Evolutionary conservation across 345 rosid species (phyloP), one percentile per base, ranked within the genome.

Genomic region (Syzygium oleosum): DNA sequence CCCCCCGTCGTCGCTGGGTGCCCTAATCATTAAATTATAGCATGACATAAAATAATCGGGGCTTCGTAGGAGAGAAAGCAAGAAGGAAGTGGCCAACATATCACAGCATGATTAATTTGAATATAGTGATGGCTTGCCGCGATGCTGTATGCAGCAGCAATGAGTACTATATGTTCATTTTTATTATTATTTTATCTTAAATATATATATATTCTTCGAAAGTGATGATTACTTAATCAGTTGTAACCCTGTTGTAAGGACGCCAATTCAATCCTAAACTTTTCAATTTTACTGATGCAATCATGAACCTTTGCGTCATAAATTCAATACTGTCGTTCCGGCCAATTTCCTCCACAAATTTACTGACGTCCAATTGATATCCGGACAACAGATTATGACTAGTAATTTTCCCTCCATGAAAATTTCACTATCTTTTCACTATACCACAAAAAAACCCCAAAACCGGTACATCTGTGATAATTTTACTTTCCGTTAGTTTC

Each of bases 391-490:
- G 12, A n/a, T 27, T 61, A 61, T 61, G 4, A n/a, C 53, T 25
- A 11, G 25, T 22, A 56, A 22, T 61, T 61, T 61, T n/a, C 34
- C 34, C 68, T 2, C 34, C 12, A 25, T n/a, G 2, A 61, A 61
- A 61, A 61, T 27, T 61, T 59, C 65, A 56, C 61, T 9, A 56
- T 23, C 5, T 56, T 56, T 23, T 56, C 61, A 56, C n/a, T 56
- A 9, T 41, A 56, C 0, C 0, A 23, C 25, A 23, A 56, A 56
- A 41, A 9, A 41, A 41, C 1, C 0, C 23, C 16, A 0, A 23
- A 23, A 56, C 0, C 0, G 0, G 6, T 56, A 0, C 0, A 9
- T 27, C 0, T 1, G 6, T 56, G 23, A 56, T 56, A 0, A 56
- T 4, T 41, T 41, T 41, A 41, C 43, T 3, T 4, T 41, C 6